Conservation (phyloP, 768 basidiomycete species). For the Collybia nuda region DNA sequence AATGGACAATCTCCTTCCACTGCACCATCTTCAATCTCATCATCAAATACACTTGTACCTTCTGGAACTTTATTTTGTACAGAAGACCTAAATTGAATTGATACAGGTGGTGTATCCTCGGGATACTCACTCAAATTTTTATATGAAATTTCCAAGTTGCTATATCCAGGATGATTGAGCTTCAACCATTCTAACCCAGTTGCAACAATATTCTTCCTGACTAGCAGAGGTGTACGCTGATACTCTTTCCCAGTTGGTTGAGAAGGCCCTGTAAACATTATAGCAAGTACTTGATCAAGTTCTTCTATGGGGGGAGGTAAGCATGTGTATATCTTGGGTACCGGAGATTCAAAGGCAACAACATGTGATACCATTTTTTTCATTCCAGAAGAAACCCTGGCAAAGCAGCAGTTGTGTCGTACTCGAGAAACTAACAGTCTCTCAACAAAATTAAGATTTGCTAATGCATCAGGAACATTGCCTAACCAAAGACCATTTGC, state of each 20-base stretch:
- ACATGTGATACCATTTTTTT: conserved; percentile 32
- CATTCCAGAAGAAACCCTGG: conserved; percentile 24
- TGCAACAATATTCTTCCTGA: background rate
- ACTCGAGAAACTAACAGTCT: background rate
- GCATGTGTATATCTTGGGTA: conserved; percentile 23
- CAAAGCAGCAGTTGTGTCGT: conserved; percentile 17
- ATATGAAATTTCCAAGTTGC: conserved; percentile 25
- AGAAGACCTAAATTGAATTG: conserved; percentile 16
- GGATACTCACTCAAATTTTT: conserved; percentile 22
- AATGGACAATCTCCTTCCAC: conserved; percentile 31
- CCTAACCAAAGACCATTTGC: background rate
- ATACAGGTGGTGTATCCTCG: conserved; percentile 18
- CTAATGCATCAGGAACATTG: background rate
- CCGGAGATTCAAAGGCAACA: conserved; percentile 29
- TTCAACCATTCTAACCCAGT: conserved; percentile 32
- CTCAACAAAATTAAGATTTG: conserved; percentile 1
- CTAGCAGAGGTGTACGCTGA: background rate
- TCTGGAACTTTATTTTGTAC: conserved; percentile 20
- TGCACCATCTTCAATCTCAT: conserved; percentile 26
- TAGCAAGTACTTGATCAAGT: conserved; percentile 28
- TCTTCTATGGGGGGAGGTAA: conserved; percentile 21
- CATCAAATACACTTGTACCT: conserved; percentile 22
- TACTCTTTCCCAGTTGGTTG: conserved; percentile 24
- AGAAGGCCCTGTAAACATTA: conserved; percentile 28
- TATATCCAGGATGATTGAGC: conserved; percentile 32